Base-by-base conservation (phyloP, 1,284 basidiomycete species). In the Puccinia novopanici region DNA sequence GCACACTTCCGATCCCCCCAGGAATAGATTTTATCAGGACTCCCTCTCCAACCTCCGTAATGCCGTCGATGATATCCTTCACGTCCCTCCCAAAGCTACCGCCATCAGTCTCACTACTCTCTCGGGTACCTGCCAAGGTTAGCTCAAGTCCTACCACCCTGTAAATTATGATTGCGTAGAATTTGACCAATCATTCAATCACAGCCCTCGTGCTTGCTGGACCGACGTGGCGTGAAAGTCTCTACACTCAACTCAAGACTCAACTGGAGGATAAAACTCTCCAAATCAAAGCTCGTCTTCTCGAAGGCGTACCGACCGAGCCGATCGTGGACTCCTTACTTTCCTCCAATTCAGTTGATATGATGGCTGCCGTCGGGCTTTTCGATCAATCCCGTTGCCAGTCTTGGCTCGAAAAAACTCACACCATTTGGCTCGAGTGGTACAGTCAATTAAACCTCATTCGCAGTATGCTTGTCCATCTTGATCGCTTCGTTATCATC, bases 401-500 rank as follows among this genome's bases (percentile, higher is more conserved):
- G 13, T 30, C 48, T 75, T 75, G 74, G 74, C 27, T 75, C n/a
- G 52, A 67, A 54, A 34, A 40, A 68, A 13, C 54, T 15, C 40
- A 67, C 12, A 4, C 42, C 34, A 42, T 42, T 12, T 77, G 75
- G 75, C 59, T 42, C 13, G 30, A 48, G 17, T 68, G 63, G 61
- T 68, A 54, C 52, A 27, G 70, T 40, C 75, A 67, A 67, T 42
- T 77, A 12, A 34, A 50, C 15, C 42, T 77, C 30, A 70, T 77
- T 40, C 75, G 63, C 12, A 42, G 45, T 4, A 77, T 77, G 30
- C 63, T 77, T 15, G 27, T 77, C n/a, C 54, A 68, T 68, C 50
- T 77, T 19, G 75, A 77, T 77, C 75, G 75, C n/a, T 61, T 50
- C 48, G n/a, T 75, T 75, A 40, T 40, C 12, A 48, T 48, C 30